These are phyloP conservation scores for Zarea fungicola DNA, from an alignment of 2,329 filamentous ascomycete species.

Conservation along the genomic window DNA sequence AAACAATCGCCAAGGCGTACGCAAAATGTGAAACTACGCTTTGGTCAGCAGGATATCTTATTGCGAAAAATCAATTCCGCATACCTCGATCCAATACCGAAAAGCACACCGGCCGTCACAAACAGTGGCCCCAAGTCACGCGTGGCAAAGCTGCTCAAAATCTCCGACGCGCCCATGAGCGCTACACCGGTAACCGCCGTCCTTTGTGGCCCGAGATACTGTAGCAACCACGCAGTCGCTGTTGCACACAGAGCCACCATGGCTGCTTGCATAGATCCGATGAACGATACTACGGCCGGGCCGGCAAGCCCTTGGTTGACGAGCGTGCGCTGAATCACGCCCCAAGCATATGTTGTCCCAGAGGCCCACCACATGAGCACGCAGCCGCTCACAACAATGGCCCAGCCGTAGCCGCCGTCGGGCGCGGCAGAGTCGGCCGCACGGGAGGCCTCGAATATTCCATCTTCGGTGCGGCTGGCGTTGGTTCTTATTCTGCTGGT, in stretches of 20 bases:
- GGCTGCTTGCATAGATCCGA: slow-evolving; percentile 48
- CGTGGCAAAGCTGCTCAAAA: slow-evolving; percentile 37
- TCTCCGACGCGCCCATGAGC: slow-evolving; percentile 44
- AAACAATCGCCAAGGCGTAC: slow-evolving; percentile 15
- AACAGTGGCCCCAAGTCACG: slow-evolving; percentile 31
- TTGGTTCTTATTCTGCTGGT: neutral
- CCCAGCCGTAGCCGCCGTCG: slow-evolving; percentile 54
- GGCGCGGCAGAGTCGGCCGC: slow-evolving; percentile 41
- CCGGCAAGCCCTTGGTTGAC: slow-evolving; percentile 42
- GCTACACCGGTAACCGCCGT: slow-evolving; percentile 45
- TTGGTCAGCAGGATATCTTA: neutral
- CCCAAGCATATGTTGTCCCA: slow-evolving; percentile 55
- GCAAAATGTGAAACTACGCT: slow-evolving; percentile 35
- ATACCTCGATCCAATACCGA: slow-evolving; percentile 29
- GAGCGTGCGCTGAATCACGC: slow-evolving; percentile 53
- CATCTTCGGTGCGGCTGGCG: slow-evolving; percentile 12
- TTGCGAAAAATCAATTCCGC: neutral
- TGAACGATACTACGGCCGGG: slow-evolving; percentile 51
- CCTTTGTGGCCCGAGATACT: slow-evolving; percentile 40
- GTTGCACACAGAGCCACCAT: slow-evolving; percentile 48
- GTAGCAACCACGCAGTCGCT: slow-evolving; percentile 46
- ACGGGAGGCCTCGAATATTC: slow-evolving; percentile 36
- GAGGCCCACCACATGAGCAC: slow-evolving; percentile 52
- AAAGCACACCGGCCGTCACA: slow-evolving; percentile 27
- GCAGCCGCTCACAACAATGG: slow-evolving; percentile 45